phyloP scores from a whole-genome alignment of 495 filamentous ascomycete genomes.

The Neurospora sp. region DNA sequence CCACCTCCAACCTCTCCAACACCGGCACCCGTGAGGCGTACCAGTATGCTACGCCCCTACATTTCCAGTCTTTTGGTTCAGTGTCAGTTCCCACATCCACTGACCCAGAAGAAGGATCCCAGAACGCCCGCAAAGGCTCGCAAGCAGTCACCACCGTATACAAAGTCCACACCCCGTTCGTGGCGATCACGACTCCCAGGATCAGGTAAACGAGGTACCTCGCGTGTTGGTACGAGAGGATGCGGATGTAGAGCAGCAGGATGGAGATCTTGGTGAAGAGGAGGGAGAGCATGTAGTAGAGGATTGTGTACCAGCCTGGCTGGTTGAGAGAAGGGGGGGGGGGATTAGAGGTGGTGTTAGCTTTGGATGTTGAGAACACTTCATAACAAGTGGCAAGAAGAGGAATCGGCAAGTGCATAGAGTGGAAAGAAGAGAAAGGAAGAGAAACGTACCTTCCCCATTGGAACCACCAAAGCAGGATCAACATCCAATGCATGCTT shows the following conservation, averaged over 20 bases:
- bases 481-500: slow-evolving; percentile 12
- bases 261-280: slow-evolving; percentile 21
- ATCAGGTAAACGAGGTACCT: slow-evolving; percentile 9
- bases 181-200: slow-evolving; percentile 9
- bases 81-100: too few relatives aligned
- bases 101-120: neutral
- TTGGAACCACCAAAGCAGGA: slow-evolving; percentile 1
- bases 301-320: slow-evolving; percentile 20
- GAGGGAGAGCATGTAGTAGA: slow-evolving; percentile 19
- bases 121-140: slow-evolving; percentile 11
- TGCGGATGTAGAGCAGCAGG: slow-evolving; percentile 18
- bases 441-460: slow-evolving; percentile 9
- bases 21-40: slow-evolving; percentile 20
- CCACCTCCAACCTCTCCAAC: slow-evolving; percentile 17
- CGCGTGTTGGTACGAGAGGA: slow-evolving; percentile 16
- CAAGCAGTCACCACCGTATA: slow-evolving; percentile 15
- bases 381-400: neutral
- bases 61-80: neutral
- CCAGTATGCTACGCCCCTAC: slow-evolving; percentile 11
- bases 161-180: slow-evolving; percentile 15
- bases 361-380: neutral
- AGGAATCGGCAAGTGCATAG: too few relatives aligned
- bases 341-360: neutral
- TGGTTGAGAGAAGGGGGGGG: neutral
- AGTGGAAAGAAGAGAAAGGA: neutral